These are phyloP conservation scores for Puccinia sorghi DNA, from an alignment of 1,284 basidiomycete species.

Conservation along the genomic window DNA sequence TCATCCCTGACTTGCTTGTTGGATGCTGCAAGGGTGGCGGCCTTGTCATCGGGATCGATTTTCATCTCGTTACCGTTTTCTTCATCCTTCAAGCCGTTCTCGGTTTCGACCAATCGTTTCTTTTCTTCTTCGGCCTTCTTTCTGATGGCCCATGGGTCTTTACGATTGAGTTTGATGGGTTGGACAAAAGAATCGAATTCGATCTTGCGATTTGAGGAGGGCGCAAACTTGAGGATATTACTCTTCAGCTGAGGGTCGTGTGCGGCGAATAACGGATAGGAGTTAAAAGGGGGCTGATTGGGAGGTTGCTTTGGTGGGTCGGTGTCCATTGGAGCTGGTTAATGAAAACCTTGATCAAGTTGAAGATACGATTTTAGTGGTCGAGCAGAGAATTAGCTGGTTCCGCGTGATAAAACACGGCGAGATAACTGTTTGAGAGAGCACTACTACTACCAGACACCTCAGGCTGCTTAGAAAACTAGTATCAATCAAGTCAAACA, in stretches of 20 bases:
- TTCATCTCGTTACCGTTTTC: conserved; percentile 44
- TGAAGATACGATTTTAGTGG: no score
- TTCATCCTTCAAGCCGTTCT: conserved; percentile 52
- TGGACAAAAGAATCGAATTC: conserved; percentile 34
- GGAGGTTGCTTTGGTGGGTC: neutral
- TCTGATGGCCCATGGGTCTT: conserved; percentile 65
- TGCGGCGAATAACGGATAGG: conserved; percentile 15
- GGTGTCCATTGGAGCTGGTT: no score
- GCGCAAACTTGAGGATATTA: conserved; percentile 49
- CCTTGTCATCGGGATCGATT: conserved; percentile 59
- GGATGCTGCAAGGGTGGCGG: conserved; percentile 59
- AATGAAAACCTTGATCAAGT: no score
- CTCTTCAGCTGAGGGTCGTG: conserved; percentile 39
- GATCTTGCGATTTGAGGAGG: conserved; percentile 34
- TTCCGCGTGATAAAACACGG: no score
- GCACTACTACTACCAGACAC: no score
- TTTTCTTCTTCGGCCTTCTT: conserved; percentile 58
- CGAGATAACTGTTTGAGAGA: no score
- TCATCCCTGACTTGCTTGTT: conserved; percentile 55
- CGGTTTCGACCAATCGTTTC: conserved; percentile 58
- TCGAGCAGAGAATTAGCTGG: no score
- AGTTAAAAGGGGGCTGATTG: neutral
- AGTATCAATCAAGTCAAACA: no score
- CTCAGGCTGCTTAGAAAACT: no score
- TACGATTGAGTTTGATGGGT: conserved; percentile 80